These are phyloP conservation scores for Nissolia schottii DNA, from an alignment of 306 rosid genomes.

Conservation along the genomic window DNA sequence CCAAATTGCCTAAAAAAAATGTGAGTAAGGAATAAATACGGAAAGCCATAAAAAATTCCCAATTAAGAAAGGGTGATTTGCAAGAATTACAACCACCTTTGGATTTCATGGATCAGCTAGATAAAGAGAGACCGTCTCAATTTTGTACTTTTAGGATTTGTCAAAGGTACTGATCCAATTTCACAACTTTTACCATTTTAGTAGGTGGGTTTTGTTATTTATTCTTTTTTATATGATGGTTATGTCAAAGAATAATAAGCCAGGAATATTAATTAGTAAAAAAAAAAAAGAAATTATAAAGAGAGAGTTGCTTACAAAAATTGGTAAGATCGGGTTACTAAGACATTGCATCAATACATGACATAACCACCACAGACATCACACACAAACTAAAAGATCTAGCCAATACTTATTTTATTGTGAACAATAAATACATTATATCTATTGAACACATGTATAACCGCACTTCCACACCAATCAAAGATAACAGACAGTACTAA, in stretches of 20 bases:
- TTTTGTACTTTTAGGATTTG: neutral
- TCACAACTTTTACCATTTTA: neutral
- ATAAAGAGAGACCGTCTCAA: neutral
- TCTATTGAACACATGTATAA: slow-evolving; percentile 6
- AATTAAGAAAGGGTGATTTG: neutral
- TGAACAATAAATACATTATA: neutral
- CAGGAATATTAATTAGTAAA: too few relatives aligned
- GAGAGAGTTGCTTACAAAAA: slow-evolving; percentile 7
- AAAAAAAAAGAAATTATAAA: slow-evolving; percentile 20
- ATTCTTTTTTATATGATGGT: neutral
- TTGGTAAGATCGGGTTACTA: slow-evolving; percentile 12
- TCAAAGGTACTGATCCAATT: neutral
- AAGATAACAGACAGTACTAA: neutral
- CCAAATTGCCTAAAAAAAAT: neutral
- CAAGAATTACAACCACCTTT: neutral
- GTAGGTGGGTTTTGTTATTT: neutral
- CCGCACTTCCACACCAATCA: neutral
- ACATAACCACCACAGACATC: slow-evolving; percentile 17
- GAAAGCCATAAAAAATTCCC: too few relatives aligned
- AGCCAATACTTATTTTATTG: slow-evolving; percentile 12
- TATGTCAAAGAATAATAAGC: slow-evolving; percentile 4
- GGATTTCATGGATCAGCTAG: neutral
- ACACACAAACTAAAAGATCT: slow-evolving; percentile 6
- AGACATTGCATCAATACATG: slow-evolving; percentile 13
- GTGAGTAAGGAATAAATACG: neutral